Evolutionary conservation across 129 eudicot genomes (phyloP).

Genomic region (Arctium minus): DNA sequence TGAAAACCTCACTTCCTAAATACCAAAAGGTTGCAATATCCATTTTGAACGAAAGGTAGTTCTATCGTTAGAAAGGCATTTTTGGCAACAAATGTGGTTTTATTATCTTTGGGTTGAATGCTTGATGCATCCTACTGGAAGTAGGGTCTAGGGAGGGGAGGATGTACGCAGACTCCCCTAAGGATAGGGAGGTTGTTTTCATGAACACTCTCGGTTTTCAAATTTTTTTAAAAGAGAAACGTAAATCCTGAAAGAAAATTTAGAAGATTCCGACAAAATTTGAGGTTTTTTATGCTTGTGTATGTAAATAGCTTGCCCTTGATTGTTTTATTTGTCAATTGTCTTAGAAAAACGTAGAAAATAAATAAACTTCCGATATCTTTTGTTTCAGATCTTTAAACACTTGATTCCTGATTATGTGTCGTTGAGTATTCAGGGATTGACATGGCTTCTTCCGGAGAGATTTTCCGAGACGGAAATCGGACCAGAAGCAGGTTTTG

Average conservation of each 20-base stretch:
- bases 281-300: too few relatives aligned
- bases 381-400: neutral
- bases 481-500: constrained; percentile 99
- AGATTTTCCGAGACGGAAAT: constrained; percentile 95
- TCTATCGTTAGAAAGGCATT: neutral
- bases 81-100: neutral
- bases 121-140: too few relatives aligned
- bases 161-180: too few relatives aligned
- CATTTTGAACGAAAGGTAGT: neutral
- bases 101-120: too few relatives aligned
- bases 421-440: constrained; percentile 53
- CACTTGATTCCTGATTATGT: neutral
- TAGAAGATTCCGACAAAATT: too few relatives aligned
- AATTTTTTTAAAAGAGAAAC: too few relatives aligned
- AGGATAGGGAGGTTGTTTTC: too few relatives aligned
- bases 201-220: too few relatives aligned
- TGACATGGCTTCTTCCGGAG: constrained; percentile 99
- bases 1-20: neutral
- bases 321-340: neutral
- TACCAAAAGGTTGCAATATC: neutral
- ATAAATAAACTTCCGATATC: neutral
- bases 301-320: too few relatives aligned
- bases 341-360: neutral
- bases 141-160: too few relatives aligned
- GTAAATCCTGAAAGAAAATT: too few relatives aligned